Evolutionary conservation across 495 filamentous ascomycete species (phyloP).

Genomic region (Aspergillus panamensis): DNA sequence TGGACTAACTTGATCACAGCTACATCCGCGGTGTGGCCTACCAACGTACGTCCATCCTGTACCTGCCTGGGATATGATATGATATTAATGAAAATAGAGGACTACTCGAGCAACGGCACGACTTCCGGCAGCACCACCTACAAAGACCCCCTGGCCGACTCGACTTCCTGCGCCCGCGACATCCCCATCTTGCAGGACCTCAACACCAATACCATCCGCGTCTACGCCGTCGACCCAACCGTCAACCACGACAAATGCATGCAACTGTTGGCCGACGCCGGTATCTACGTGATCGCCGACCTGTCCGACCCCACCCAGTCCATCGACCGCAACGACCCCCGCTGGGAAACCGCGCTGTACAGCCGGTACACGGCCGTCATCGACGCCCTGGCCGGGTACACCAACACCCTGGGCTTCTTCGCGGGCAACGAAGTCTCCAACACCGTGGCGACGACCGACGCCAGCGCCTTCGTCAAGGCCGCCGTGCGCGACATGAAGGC

Average conservation of each 20-base stretch:
- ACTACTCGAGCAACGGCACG: constrained; percentile 42
- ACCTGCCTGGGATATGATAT: too few relatives aligned
- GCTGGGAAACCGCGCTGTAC: constrained; percentile 74
- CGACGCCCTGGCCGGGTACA: constrained; percentile 73
- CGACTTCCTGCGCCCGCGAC: constrained; percentile 69
- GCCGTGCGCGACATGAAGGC: constrained; percentile 92
- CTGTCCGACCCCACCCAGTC: constrained; percentile 74
- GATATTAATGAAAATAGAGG: constrained; percentile 44
- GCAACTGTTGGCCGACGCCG: constrained; percentile 73
- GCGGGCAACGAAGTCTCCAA: constrained; percentile 97
- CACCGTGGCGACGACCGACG: constrained; percentile 71
- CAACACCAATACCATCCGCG: constrained; percentile 85
- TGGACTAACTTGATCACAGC: constrained; percentile 33
- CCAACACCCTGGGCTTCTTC: constrained; percentile 92
- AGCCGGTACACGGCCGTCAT: constrained; percentile 78
- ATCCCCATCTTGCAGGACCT: constrained; percentile 74
- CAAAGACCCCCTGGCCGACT: constrained; percentile 70
- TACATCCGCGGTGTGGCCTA: constrained; percentile 89
- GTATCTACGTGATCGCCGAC: constrained; percentile 93
- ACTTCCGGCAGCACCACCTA: constrained; percentile 37
- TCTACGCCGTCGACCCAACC: constrained; percentile 84
- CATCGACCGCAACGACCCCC: constrained; percentile 75
- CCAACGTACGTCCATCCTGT: constrained; percentile 49
- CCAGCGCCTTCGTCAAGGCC: constrained; percentile 92
- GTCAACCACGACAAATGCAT: constrained; percentile 81